Conservation (phyloP, 495 filamentous ascomycete species). For the Aspergillus sclerotioniger region DNA sequence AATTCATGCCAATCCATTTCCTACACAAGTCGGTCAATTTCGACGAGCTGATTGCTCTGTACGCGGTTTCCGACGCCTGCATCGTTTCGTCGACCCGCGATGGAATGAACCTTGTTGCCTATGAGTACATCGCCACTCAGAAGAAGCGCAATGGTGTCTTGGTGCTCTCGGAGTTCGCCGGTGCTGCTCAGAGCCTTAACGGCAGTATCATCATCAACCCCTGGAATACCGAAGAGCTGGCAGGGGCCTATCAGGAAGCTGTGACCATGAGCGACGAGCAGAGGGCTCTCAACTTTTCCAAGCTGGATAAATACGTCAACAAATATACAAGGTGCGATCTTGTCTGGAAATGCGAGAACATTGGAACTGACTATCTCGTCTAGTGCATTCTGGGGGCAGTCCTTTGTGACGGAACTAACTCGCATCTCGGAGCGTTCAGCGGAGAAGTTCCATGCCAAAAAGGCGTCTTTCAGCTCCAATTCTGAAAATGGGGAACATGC, state of each 20-base stretch:
- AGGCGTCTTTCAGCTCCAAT: conserved; percentile 18
- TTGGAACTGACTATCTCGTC: conserved; percentile 8
- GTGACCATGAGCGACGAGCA: conserved; percentile 91
- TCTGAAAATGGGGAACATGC: conserved; percentile 10
- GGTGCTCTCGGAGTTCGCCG: conserved; percentile 94
- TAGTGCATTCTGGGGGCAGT: conserved; percentile 96
- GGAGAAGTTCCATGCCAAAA: conserved; percentile 43
- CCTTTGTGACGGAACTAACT: conserved; percentile 82
- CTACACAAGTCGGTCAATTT: conserved; percentile 92
- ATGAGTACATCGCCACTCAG: conserved; percentile 95
- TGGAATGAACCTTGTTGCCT: conserved; percentile 98
- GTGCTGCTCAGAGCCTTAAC: conserved; percentile 88
- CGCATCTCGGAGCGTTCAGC: conserved; percentile 56
- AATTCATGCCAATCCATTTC: conserved; percentile 98
- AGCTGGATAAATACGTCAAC: conserved; percentile 89
- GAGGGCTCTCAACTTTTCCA: conserved; percentile 79
- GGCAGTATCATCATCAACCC: conserved; percentile 93
- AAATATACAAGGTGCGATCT: conserved; percentile 79
- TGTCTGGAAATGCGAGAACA: not conserved
- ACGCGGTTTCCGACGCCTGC: conserved; percentile 90
- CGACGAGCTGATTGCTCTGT: conserved; percentile 89
- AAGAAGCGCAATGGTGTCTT: conserved; percentile 83
- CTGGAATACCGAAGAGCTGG: conserved; percentile 96
- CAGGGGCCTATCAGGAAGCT: conserved; percentile 87
- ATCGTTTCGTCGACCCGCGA: conserved; percentile 95